Conservation (phyloP, 2,329 filamentous ascomycete genomes). For the Fusarium xylarioides region DNA sequence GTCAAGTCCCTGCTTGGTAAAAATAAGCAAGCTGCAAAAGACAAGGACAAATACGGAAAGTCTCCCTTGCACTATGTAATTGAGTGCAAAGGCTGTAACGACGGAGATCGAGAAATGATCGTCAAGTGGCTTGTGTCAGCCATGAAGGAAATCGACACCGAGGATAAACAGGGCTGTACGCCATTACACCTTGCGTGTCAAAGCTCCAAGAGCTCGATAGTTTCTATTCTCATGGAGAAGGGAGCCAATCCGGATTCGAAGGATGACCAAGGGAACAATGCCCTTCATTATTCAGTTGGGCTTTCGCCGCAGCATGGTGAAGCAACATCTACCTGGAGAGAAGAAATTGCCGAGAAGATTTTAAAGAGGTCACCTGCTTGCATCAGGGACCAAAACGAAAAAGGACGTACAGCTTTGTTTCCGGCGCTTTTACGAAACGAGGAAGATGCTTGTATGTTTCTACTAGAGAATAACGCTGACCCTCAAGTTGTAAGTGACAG, state of each 20-base stretch:
- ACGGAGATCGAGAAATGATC: not conserved
- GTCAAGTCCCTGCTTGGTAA: too few species aligned
- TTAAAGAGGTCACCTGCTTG: not conserved
- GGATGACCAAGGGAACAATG: not conserved
- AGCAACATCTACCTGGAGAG: not conserved
- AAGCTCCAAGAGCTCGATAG: not conserved
- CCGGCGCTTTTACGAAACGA: not conserved
- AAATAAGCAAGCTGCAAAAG: too few species aligned
- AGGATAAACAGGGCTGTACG: not conserved
- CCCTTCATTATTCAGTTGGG: not conserved
- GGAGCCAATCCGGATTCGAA: not conserved
- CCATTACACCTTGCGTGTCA: not conserved
- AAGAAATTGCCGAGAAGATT: not conserved
- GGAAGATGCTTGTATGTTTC: not conserved
- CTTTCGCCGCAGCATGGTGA: not conserved
- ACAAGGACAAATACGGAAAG: not conserved
- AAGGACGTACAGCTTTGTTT: not conserved
- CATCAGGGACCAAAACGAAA: too few species aligned
- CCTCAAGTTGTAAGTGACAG: not conserved
- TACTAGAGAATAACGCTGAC: not conserved
- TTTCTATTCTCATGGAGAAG: not conserved
- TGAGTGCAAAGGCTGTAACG: not conserved
- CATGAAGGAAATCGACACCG: not conserved
- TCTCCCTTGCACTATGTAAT: not conserved
- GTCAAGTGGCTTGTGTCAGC: not conserved